Base-by-base conservation (phyloP, 768 basidiomycete species). In the Asterophora parasitica region DNA sequence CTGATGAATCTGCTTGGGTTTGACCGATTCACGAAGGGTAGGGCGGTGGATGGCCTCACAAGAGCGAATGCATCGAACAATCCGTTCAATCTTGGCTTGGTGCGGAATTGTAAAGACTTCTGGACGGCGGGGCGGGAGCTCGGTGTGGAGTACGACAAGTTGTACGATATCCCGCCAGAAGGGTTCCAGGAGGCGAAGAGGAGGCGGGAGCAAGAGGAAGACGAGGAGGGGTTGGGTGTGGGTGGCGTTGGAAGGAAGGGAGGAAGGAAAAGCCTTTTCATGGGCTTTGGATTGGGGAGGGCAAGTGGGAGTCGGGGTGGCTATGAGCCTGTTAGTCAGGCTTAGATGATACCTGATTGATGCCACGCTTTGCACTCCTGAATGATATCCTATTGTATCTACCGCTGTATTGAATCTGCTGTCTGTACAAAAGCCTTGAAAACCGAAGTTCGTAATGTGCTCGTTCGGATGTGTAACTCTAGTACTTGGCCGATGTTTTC, bases 21-120 rank as follows among this genome's bases (percentile, higher is more conserved):
- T 40, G 96, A 99, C 68, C 72, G 92, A 42, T 97, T 97, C 68
- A 96, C 94, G 32, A 85, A 85, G 45, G 92, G 92, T 17, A 85
- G 83, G 54, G 93, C 92, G 0, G 86, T 87, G 7, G 83, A 89
- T 56, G 93, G 94, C 17, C 82, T 98, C 46, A 79, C 83, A 40
- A 74, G 83, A 19, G 85, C 89, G 1, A 73, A 81, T 5, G 83
- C 78, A 47, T 85, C 88, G 31, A 76, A 79, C 44, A 98, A 98
- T 67, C 96, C 95, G 33, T 99, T 98, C 64, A 92, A 96, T 66
- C 58, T 88, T 16, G 94, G 94, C 2, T 38, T 86, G 12, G 67
- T 78, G 15, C 72, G 74, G 48, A 94, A 94, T 61, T 94, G 92
- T 64, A 81, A 78, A 58, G 95, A 99, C 71, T 98, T 99, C 66